Evolutionary conservation across 2,329 filamentous ascomycete species (phyloP), one percentile per base, ranked within the genome.

Genomic region (Fusarium robinianum): DNA sequence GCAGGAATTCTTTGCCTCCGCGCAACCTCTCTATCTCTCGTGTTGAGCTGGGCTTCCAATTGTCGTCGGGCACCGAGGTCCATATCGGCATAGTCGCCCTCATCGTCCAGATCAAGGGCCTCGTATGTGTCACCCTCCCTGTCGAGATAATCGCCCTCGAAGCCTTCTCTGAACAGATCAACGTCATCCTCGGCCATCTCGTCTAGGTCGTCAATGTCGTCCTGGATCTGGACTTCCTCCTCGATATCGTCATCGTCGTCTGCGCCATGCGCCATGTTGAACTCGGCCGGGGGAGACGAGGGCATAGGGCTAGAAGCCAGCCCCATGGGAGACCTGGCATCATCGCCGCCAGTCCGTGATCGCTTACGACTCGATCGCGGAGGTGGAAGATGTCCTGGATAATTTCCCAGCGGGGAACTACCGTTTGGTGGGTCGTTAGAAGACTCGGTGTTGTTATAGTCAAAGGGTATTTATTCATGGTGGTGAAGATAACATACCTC

Each of bases 331-430:
- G 79, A 80, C 4, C 70, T 67, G 19, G 66, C 72, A 67, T 81
- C 77, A 47, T 75, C 76, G 32, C 70, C 77, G 38, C 69, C 72
- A 11, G 71, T 71, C 45, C 79, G 77, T 23, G 78, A 73, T 34
- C 80, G 77, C 64, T 83, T 83, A 58, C 79, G 77, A 62, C 67
- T 76, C 31, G 71, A 67, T 41, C 74, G 71, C 33, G 74, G 67
- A 29, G 71, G 78, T 96, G 61, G 85, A 90, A 55, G 90, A 91
- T 49, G 85, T n/a, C n/a, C 83, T 76, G 88, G 86, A 71, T 84
- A 90, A 59, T 84, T 79, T 69, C 86, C 84, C 49, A 95, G 78
- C 66, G 91, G 90, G 67, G 90, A 95, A 76, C 88, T 95, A 64
- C 16, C n/a, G n/a, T n/a, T n/a, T n/a, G n/a, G n/a, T 34, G 30